Percentiles rank a stretch among this genome's conserved stretches.
Evolutionary conservation across 768 basidiomycete genomes (phyloP).

Genomic region (Boletus vinaceobasis): DNA sequence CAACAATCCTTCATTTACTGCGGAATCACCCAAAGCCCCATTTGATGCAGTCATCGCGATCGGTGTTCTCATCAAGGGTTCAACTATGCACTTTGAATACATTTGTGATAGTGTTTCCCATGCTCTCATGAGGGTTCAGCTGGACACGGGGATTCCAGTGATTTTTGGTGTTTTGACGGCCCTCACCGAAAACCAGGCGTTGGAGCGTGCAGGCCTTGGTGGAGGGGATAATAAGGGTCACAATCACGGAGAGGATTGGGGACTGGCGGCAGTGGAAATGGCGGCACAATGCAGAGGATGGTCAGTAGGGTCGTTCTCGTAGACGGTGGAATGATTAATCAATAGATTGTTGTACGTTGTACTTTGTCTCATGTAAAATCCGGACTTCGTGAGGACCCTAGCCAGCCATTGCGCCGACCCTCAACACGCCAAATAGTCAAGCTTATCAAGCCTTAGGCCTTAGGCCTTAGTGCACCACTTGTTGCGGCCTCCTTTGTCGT

Average conservation of each 20-base stretch:
- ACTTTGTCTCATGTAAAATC: not conserved
- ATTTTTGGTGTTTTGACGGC: slow-evolving; percentile 96
- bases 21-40: slow-evolving; percentile 52
- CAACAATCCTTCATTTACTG: slow-evolving; percentile 25
- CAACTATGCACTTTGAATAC: slow-evolving; percentile 99
- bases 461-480: not conserved
- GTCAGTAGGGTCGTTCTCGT: slow-evolving; percentile 62
- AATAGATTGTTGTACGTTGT: slow-evolving; percentile 8
- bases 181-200: slow-evolving; percentile 88
- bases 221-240: slow-evolving; percentile 70
- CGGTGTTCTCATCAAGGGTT: slow-evolving; percentile 96
- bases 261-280: slow-evolving; percentile 95
- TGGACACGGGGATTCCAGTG: slow-evolving; percentile 91
- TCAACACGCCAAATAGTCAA: not conserved
- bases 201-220: slow-evolving; percentile 90
- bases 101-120: slow-evolving; percentile 93
- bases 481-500: not conserved
- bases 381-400: not conserved
- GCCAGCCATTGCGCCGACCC: not conserved
- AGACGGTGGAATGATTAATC: not conserved
- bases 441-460: too few relatives aligned
- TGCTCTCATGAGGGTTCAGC: slow-evolving; percentile 89
- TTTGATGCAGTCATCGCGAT: slow-evolving; percentile 97
- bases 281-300: slow-evolving; percentile 62
- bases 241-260: slow-evolving; percentile 99